These are phyloP conservation scores for Chaetoceros tenuissimus DNA, from an alignment of 108 stramenopile species.

Conservation along the genomic window DNA sequence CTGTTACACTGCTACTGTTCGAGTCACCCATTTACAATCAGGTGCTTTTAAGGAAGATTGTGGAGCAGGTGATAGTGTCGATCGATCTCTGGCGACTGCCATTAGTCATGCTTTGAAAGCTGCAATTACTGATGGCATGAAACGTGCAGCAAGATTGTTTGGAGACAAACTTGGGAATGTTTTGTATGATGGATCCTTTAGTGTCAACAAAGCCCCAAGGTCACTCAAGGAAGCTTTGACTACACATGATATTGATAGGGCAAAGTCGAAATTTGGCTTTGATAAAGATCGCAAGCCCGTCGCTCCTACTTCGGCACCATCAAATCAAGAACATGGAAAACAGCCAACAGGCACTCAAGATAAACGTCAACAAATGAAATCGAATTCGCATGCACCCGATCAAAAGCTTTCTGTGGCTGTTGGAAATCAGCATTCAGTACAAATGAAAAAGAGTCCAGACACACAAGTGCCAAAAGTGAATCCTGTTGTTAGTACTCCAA, in stretches of 20 bases:
- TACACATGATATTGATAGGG: slow-evolving; percentile 51
- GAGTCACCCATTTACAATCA: slow-evolving; percentile 47
- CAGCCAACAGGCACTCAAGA: no score
- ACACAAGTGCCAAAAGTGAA: no score
- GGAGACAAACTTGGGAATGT: slow-evolving; percentile 69
- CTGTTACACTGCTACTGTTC: slow-evolving; percentile 56
- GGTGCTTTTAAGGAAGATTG: slow-evolving; percentile 72
- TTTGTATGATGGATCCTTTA: slow-evolving; percentile 59
- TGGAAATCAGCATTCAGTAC: no score
- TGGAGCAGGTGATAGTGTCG: slow-evolving; percentile 69
- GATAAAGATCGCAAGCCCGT: slow-evolving; percentile 19
- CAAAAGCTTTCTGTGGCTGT: no score
- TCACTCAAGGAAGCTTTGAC: slow-evolving; percentile 64
- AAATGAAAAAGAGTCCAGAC: no score
- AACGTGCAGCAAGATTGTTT: slow-evolving; percentile 77
- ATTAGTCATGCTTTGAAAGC: slow-evolving; percentile 68
- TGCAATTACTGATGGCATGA: slow-evolving; percentile 77
- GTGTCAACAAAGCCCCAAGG: slow-evolving; percentile 52
- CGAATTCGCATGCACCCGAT: no score
- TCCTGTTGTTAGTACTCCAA: no score
- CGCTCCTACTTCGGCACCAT: not conserved
- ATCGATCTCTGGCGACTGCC: slow-evolving; percentile 55
- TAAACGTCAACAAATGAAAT: no score
- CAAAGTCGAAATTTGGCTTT: slow-evolving; percentile 52
- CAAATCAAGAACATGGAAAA: not conserved